Percentiles rank a stretch among this genome's conserved stretches.
These are phyloP conservation scores for Yarrowia porcina DNA, from an alignment of 805 yeast genomes.

Conservation along the genomic window DNA sequence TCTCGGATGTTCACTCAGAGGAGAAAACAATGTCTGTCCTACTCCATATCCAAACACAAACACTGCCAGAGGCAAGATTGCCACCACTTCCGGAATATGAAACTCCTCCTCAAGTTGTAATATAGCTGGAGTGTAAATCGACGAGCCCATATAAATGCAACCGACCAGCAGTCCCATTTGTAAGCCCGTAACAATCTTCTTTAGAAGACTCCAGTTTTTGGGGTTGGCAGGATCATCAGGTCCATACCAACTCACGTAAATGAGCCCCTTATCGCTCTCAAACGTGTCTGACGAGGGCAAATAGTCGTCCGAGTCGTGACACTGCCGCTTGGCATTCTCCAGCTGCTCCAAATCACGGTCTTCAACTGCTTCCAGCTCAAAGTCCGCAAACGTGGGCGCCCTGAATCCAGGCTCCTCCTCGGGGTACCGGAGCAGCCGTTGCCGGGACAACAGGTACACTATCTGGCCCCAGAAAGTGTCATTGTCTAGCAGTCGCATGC, in stretches of 20 bases:
- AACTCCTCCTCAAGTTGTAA: constrained; percentile 45
- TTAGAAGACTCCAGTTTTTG: constrained; percentile 48
- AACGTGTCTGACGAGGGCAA: constrained; percentile 1
- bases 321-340: constrained; percentile 9
- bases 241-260: constrained; percentile 30
- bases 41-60: constrained; percentile 56
- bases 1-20: constrained; percentile 51
- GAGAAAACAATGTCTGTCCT: constrained; percentile 54
- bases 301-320: neutral
- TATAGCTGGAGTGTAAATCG: constrained; percentile 51
- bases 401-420: constrained; percentile 21
- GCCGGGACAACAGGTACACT: constrained; percentile 10
- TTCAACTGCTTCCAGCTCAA: neutral
- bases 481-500: constrained; percentile 25
- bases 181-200: constrained; percentile 42
- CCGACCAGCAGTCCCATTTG: constrained; percentile 45
- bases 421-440: neutral
- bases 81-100: constrained; percentile 42
- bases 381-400: neutral
- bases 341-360: constrained; percentile 4
- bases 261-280: constrained; percentile 1
- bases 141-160: constrained; percentile 54
- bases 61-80: constrained; percentile 49
- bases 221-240: constrained; percentile 53
- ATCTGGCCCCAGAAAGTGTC: constrained; percentile 25